Evolutionary conservation across 2,329 filamentous ascomycete genomes (phyloP).

Genomic region (Xylaria hypoxylon): DNA sequence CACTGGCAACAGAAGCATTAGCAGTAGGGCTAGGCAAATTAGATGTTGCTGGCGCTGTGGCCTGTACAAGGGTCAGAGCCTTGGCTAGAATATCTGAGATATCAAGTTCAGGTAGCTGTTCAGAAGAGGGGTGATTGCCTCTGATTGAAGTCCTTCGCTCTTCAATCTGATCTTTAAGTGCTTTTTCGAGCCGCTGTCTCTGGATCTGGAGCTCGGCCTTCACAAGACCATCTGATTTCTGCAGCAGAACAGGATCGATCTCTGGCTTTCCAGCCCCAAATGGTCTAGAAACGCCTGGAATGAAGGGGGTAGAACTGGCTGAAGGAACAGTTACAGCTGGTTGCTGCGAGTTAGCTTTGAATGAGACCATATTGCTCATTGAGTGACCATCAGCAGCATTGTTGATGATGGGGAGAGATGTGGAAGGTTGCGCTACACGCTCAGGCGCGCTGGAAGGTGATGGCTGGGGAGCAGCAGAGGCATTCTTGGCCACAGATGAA

Average conservation of each 20-base stretch:
- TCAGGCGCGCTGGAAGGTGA: constrained; percentile 41
- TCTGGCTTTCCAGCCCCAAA: constrained; percentile 68
- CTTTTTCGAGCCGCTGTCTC: constrained; percentile 82
- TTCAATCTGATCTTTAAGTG: constrained; percentile 81
- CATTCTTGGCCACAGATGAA: constrained; percentile 46
- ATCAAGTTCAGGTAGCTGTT: constrained; percentile 73
- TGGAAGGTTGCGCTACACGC: constrained; percentile 41
- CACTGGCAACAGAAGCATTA: constrained; percentile 73
- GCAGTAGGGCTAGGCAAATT: constrained; percentile 63
- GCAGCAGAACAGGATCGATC: constrained; percentile 84
- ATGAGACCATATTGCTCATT: constrained; percentile 52
- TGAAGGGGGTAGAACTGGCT: constrained; percentile 46
- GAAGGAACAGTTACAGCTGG: constrained; percentile 47
- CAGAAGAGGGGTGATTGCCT: constrained; percentile 56
- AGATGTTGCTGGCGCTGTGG: constrained; percentile 70
- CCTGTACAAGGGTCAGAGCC: constrained; percentile 77
- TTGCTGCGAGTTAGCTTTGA: constrained; percentile 54
- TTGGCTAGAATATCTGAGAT: constrained; percentile 78
- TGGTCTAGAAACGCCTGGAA: constrained; percentile 54
- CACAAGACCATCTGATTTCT: constrained; percentile 86
- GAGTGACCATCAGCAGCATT: constrained; percentile 44
- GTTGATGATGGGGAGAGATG: constrained; percentile 37
- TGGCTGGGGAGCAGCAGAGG: constrained; percentile 43
- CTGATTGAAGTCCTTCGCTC: constrained; percentile 63
- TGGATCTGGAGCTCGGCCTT: constrained; percentile 84